Conservation (phyloP, 2,329 filamentous ascomycete genomes). For the Immersiporthe knoxdaviesiana region DNA sequence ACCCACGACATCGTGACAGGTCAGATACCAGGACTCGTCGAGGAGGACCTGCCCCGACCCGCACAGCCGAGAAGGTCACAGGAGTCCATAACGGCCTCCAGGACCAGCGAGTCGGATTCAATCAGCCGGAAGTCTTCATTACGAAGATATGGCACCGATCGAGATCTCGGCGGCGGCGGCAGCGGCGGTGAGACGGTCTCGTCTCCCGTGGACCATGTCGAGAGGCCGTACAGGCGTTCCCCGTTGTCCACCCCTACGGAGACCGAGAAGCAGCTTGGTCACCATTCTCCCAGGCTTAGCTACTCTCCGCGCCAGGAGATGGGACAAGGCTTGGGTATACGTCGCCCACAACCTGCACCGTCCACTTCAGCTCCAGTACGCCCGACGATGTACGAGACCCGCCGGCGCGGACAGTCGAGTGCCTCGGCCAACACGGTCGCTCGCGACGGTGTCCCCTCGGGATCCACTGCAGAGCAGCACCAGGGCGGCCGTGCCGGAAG, state of each 20-base stretch:
- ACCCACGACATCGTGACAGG: slow-evolving; percentile 70
- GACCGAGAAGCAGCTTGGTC: slow-evolving; percentile 35
- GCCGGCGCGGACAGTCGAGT: slow-evolving; percentile 46
- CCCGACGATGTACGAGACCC: slow-evolving; percentile 42
- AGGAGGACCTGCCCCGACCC: slow-evolving; percentile 67
- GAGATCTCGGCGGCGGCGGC: slow-evolving; percentile 42
- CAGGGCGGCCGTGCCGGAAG: slow-evolving; percentile 16
- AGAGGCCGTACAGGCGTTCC: slow-evolving; percentile 46
- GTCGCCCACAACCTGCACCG: slow-evolving; percentile 50
- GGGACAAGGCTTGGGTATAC: slow-evolving; percentile 56
- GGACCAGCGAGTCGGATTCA: slow-evolving; percentile 38
- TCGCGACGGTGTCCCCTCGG: slow-evolving; percentile 41
- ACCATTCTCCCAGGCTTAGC: slow-evolving; percentile 40
- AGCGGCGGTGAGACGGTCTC: slow-evolving; percentile 41
- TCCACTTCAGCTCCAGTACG: slow-evolving; percentile 54
- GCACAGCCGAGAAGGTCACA: slow-evolving; percentile 37
- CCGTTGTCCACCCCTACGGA: slow-evolving; percentile 49
- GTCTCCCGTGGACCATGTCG: slow-evolving; percentile 51
- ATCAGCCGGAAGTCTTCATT: slow-evolving; percentile 43
- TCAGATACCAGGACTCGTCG: slow-evolving; percentile 79
- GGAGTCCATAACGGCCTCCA: slow-evolving; percentile 41
- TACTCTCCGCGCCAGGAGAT: slow-evolving; percentile 52
- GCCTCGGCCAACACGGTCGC: slow-evolving; percentile 41
- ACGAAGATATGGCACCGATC: slow-evolving; percentile 46
- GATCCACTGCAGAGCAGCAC: slow-evolving; percentile 9